Evolutionary conservation across 306 rosid species (phyloP).

Genomic region (Ziziphus jujuba): DNA sequence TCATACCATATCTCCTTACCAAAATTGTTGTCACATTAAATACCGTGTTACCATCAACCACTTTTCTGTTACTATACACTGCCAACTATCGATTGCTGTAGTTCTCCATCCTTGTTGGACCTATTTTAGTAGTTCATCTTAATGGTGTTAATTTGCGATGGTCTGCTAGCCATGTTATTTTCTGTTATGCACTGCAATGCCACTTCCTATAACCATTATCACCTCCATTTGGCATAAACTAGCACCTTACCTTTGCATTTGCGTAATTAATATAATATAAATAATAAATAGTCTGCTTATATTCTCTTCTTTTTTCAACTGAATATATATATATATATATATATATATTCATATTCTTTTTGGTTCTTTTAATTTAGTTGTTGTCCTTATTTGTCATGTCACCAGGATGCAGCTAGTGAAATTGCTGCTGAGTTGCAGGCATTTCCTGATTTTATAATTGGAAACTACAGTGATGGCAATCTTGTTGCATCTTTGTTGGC

Average conservation of each 20-base stretch:
- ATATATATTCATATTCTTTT: too few relatives aligned
- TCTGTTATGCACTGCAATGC: background rate
- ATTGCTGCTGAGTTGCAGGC: constrained; percentile 79
- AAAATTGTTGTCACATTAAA: background rate
- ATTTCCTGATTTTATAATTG: constrained; percentile 81
- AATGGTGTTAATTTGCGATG: background rate
- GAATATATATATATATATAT: too few relatives aligned
- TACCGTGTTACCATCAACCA: too few relatives aligned
- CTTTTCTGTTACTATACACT: background rate
- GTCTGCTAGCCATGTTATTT: background rate
- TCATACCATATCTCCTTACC: background rate
- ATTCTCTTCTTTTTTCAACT: background rate
- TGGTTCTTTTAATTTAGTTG: constrained; percentile 11
- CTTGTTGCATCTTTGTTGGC: constrained; percentile 90
- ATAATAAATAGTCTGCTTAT: background rate
- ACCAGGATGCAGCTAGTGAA: constrained; percentile 84
- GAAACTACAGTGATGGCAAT: constrained; percentile 97
- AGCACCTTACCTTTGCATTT: background rate
- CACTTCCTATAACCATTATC: background rate
- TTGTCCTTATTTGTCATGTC: constrained; percentile 23
- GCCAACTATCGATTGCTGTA: background rate
- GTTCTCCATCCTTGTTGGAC: background rate
- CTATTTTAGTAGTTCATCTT: background rate
- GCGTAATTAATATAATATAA: background rate
- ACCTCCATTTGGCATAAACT: constrained; percentile 5